phyloP scores from a whole-genome alignment of 352 stramenopile species.

The Globisporangium echinulatum region DNA sequence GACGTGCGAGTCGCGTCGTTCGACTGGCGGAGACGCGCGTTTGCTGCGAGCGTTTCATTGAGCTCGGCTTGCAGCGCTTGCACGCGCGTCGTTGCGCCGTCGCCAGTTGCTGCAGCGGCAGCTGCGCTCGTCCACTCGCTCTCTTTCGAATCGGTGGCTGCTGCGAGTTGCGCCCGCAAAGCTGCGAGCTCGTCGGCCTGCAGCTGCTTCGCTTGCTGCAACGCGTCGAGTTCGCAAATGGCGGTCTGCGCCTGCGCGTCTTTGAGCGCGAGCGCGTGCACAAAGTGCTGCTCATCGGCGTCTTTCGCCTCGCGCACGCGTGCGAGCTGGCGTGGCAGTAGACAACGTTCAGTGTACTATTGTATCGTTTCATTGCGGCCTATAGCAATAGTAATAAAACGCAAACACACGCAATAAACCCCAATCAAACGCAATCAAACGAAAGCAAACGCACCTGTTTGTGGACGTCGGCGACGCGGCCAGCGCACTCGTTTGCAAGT shows the following conservation, averaged over 20 bases:
- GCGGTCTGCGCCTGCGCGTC: conserved; percentile 48
- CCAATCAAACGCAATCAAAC: neutral
- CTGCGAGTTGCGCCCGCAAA: conserved; percentile 41
- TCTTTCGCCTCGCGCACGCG: conserved; percentile 54
- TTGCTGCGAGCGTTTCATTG: conserved; percentile 49
- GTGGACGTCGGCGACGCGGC: conserved; percentile 61
- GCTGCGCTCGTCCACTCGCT: conserved; percentile 57
- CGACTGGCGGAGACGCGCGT: conserved; percentile 61
- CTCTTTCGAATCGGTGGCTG: conserved; percentile 56
- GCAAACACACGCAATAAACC: no score
- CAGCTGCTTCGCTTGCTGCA: conserved; percentile 28
- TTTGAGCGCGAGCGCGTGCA: conserved; percentile 69
- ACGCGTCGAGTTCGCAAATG: conserved; percentile 29
- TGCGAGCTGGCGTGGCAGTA: conserved; percentile 19
- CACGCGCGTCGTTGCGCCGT: conserved; percentile 64
- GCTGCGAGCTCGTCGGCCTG: conserved; percentile 32
- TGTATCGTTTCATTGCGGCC: neutral
- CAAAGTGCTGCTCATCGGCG: conserved; percentile 64
- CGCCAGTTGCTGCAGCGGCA: conserved; percentile 53
- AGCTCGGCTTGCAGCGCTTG: conserved; percentile 53
- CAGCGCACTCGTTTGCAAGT: conserved; percentile 65
- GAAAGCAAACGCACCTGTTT: conserved; percentile 24
- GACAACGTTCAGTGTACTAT: neutral
- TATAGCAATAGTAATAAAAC: no score
- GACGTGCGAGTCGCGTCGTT: conserved; percentile 50